These are phyloP conservation scores for Kuraishia piskuri DNA, from an alignment of 805 yeast genomes.

Conservation along the genomic window DNA sequence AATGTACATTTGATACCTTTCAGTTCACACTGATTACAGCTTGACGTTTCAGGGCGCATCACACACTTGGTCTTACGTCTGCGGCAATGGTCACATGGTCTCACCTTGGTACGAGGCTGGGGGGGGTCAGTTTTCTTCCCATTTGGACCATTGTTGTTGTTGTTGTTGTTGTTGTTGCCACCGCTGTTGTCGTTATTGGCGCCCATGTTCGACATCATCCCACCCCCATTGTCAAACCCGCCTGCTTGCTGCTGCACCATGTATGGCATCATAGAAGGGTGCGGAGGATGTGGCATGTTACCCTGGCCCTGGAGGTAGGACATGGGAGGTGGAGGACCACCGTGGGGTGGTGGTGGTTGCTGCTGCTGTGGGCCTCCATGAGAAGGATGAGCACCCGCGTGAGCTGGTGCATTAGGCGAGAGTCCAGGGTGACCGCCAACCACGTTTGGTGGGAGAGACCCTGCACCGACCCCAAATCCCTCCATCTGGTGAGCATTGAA, in stretches of 20 bases:
- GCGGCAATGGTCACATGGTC: conserved; percentile 84
- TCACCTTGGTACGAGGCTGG: conserved; percentile 32
- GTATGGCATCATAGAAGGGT: conserved; percentile 4
- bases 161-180: background rate
- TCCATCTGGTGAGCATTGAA: conserved; percentile 17
- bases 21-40: conserved; percentile 71
- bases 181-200: conserved; percentile 2
- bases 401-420: background rate
- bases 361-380: background rate
- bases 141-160: background rate
- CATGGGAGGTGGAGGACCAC: background rate
- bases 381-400: background rate
- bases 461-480: conserved; percentile 16
- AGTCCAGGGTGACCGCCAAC: background rate
- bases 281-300: background rate
- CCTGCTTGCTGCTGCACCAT: conserved; percentile 1
- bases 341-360: background rate
- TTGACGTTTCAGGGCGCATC: conserved; percentile 48
- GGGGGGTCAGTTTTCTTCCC: conserved; percentile 16
- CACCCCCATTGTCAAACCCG: background rate
- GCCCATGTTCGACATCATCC: background rate
- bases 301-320: background rate
- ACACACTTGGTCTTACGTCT: conserved; percentile 76
- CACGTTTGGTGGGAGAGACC: background rate
- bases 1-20: conserved; percentile 71